Base-by-base conservation (phyloP, 257 asterid species). In the Ilex asprella region DNA sequence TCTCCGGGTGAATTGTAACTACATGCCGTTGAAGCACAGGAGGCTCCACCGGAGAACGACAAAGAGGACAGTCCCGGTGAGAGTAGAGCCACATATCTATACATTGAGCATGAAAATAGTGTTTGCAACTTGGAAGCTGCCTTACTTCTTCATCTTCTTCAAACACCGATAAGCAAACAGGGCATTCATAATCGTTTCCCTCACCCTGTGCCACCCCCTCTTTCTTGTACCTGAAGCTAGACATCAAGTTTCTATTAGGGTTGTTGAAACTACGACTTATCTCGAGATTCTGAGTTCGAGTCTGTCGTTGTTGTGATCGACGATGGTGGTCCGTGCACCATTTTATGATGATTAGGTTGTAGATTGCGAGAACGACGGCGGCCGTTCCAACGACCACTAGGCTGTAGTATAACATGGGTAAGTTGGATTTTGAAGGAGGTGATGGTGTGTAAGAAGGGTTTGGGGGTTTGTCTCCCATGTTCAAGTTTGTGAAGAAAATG, bases 21-120 rank as follows among this genome's bases (percentile, higher is more conserved):
- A 35, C 41, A 8, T 35, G 41, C 2, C 31, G 62, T 30, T 31
- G 63, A 30, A 41, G 43, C 16, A 47, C 60, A 0, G 67, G 72
- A 53, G 69, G 79, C 56, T 71, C 86, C 55, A 83, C 89, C 7
- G 81, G 77, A 5, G 89, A 79, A 39, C 97, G 91, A 43, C 95
- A 86, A 13, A 89, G 79, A 1, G 95, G 97, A 60, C 95, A 89
- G 30, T 82, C 86, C 63, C 70, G 43, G 60, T 81, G 88, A 56
- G 89, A 84, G 59, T 76, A 70, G 5, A 89, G 82, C 97, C 95
- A 87, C 92, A 76, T 83, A 67, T 89, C 92, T 41, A 89, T 83
- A 63, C 92, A 89, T 10, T 88, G 67, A 56, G 91, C 86, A 67
- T 85, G 97, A 62, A 87, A 89, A 8, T 59, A 75, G 70, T 89